Evolutionary conservation across 2,329 filamentous ascomycete species (phyloP), one percentile per base, ranked within the genome.

Genomic region (Stenocarpella maydis): DNA sequence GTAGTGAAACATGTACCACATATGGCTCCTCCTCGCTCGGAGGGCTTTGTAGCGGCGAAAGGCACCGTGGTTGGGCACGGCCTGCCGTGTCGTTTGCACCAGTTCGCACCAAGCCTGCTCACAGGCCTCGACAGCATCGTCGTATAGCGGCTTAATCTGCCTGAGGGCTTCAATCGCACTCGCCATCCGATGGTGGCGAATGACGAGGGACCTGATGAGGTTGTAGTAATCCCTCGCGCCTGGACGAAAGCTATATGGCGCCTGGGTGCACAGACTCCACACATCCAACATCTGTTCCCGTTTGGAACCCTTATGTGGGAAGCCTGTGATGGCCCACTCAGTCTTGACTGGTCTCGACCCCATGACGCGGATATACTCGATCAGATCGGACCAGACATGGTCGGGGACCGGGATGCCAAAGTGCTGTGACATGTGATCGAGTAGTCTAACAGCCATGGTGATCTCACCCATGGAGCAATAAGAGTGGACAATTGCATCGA

Each of bases 391-490:
- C 92, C 93, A 95, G 21, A 89, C 83, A 6, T 83, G 76, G 8
- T 76, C 74, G 0, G 88, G 80, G 45, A 95, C 88, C 1, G 81
- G 71, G 28, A 95, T 79, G 1, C 80, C 72, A 78, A 91, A 92
- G 8, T 82, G 81, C 1, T 79, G 79, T 0, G 92, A 90, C 58
- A 95, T 77, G 73, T 87, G 87, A 70, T 91, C 85, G 15, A 94
- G 79, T 0, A 91, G 75, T 49, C 86, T 83, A 31, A 91, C 75
- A 15, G 88, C 91, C 1, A 84, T 81, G 0, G 83, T 76, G 4
- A 94, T 82, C 67, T 90, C 84, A 58, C 87, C 89, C 78, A 91
- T 92, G 71, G 84, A 85, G n/a, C 91, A 87, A 72, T 91, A 92
- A 1, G 84, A 82, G 75, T 93, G 89, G 7, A 91, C 90, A n/a